Conservation (phyloP, 176 grass and related monocot genomes). For the Oryza meridionalis region DNA sequence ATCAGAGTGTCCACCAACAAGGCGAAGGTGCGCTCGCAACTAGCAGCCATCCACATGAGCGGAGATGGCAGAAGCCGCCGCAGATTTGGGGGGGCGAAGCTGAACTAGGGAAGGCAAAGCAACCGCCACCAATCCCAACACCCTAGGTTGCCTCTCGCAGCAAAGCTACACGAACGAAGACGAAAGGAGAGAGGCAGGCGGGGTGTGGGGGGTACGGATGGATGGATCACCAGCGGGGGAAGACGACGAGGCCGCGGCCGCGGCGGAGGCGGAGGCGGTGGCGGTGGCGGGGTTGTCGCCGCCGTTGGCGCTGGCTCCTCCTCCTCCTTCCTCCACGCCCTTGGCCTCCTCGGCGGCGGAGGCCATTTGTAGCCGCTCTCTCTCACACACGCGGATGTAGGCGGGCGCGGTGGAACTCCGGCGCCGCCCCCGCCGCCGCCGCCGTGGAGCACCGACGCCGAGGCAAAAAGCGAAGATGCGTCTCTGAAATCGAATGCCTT, state of each 20-base stretch:
- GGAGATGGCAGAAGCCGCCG: neutral
- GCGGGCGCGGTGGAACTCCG: neutral
- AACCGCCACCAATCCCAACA: neutral
- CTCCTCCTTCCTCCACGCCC: neutral
- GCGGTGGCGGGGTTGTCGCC: neutral
- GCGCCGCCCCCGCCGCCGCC: neutral
- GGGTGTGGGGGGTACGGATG: neutral
- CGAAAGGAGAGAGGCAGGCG: too few relatives aligned
- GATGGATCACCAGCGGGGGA: constrained; percentile 31
- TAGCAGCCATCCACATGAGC: neutral
- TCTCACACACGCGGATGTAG: neutral
- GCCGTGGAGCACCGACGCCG: neutral
- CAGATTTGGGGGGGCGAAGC: neutral
- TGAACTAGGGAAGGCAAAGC: neutral
- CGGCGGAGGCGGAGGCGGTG: neutral
- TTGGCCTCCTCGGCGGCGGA: constrained; percentile 23
- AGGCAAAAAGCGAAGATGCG: neutral
- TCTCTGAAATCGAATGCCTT: too few relatives aligned
- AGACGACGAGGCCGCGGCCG: neutral
- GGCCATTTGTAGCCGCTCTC: constrained; percentile 28
- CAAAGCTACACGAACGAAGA: neutral
- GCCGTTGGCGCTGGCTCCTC: constrained; percentile 14
- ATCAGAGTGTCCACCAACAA: too few relatives aligned
- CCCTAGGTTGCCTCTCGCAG: neutral
- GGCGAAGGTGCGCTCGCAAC: neutral